Percentiles rank a stretch among this genome's conserved stretches.
These are phyloP conservation scores for Trypanosoma vivax DNA, from an alignment of 208 protist species.

Conservation along the genomic window DNA sequence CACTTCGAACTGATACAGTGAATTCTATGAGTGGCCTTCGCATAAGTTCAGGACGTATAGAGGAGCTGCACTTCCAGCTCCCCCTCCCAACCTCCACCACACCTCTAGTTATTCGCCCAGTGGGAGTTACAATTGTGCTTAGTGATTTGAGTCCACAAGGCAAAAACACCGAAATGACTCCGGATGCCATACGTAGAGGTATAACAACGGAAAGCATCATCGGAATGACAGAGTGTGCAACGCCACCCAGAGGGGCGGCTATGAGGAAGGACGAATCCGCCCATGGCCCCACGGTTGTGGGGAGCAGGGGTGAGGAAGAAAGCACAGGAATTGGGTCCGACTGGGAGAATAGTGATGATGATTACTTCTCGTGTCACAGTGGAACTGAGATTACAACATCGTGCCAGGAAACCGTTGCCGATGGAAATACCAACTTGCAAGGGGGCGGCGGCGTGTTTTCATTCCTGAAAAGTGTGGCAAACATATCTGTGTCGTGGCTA, in stretches of 20 bases:
- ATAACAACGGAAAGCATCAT: slow-evolving; percentile 54
- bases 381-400: slow-evolving; percentile 32
- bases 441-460: slow-evolving; percentile 29
- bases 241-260: slow-evolving; percentile 1
- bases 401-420: slow-evolving; percentile 2
- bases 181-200: slow-evolving; percentile 39
- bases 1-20: slow-evolving; percentile 41
- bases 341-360: no score
- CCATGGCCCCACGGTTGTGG: not conserved
- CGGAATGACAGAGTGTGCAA: slow-evolving; percentile 13
- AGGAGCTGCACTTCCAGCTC: slow-evolving; percentile 46
- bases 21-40: slow-evolving; percentile 49
- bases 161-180: slow-evolving; percentile 19
- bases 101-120: slow-evolving; percentile 34
- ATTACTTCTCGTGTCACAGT: slow-evolving; percentile 50
- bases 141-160: slow-evolving; percentile 2
- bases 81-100: slow-evolving; percentile 48
- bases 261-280: not conserved
- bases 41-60: slow-evolving; percentile 46
- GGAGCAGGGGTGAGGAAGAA: not conserved
- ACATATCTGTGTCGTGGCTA: slow-evolving; percentile 55
- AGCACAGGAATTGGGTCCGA: no score
- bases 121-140: slow-evolving; percentile 28
- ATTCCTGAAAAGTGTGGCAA: slow-evolving; percentile 32
- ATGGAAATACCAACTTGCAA: not conserved